Evolutionary conservation across 2,329 filamentous ascomycete genomes (phyloP).

Genomic region (Endothia cerciana): DNA sequence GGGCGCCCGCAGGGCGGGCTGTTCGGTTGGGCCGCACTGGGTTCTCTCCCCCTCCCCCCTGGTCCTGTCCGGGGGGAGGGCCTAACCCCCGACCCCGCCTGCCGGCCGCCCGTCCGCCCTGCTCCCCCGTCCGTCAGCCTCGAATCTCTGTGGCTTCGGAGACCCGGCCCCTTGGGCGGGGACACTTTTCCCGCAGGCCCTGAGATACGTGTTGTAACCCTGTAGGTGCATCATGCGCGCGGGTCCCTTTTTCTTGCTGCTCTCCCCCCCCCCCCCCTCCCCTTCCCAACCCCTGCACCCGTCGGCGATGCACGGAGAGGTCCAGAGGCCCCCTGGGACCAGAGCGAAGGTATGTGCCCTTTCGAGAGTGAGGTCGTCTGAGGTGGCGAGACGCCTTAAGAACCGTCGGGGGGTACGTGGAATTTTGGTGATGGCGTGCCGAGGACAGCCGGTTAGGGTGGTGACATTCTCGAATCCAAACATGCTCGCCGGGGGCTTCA

Average conservation of each 20-base stretch:
- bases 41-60: neutral
- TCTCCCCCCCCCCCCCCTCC: neutral
- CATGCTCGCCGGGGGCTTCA: no score
- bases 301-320: neutral
- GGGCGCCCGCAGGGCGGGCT: neutral
- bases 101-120: no score
- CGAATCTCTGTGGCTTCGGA: neutral
- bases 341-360: neutral
- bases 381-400: neutral
- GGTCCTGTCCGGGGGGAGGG: neutral
- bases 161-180: neutral
- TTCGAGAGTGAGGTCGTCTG: neutral
- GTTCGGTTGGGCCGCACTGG: no score
- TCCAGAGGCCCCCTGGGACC: neutral
- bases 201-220: neutral
- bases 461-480: no score
- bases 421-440: no score
- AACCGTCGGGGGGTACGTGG: neutral
- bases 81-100: neutral
- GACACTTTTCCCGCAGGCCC: neutral
- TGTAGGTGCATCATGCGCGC: neutral
- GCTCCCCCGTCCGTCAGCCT: conserved; percentile 2
- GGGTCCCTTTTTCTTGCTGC: neutral
- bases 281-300: neutral
- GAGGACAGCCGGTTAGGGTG: no score